phyloP scores from a whole-genome alignment of 768 basidiomycete genomes.

The Ramaria sp. region DNA sequence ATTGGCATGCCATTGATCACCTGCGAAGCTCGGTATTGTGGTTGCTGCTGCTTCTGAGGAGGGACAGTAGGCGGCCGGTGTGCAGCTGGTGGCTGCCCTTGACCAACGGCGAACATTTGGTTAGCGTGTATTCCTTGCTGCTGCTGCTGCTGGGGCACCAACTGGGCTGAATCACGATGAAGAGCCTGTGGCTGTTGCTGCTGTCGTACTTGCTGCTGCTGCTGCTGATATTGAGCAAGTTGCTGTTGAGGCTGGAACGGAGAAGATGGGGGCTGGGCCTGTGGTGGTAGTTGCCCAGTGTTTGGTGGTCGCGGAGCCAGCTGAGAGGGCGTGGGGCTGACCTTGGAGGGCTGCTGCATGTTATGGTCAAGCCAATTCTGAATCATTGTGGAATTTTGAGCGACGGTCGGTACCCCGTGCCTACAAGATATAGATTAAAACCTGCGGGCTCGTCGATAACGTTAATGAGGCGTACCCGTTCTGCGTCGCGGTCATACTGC shows the following conservation, averaged over 20 bases:
- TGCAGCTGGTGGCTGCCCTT: not conserved
- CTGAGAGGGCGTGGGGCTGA: not conserved
- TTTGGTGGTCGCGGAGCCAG: not conserved
- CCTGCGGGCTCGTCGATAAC: not conserved
- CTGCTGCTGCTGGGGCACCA: conserved; percentile 1
- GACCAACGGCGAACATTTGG: not conserved
- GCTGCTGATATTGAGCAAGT: not conserved
- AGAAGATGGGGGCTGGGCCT: not conserved
- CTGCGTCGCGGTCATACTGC: not conserved
- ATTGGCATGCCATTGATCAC: conserved; percentile 23
- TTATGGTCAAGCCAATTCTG: not conserved
- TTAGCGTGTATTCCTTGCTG: not conserved
- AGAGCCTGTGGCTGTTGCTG: not conserved
- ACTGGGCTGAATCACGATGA: not conserved
- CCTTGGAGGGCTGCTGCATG: not conserved
- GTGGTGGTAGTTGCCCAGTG: not conserved
- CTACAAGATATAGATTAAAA: not conserved
- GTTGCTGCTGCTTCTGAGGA: conserved; percentile 30
- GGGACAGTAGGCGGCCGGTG: conserved; percentile 16
- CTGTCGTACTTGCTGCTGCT: not conserved
- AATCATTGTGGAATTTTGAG: not conserved
- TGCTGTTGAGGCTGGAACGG: conserved; percentile 4
- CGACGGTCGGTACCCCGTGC: not conserved
- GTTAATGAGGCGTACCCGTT: not conserved
- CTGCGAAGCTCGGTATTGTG: not conserved